These are phyloP conservation scores for Jatropha podagrica DNA, from an alignment of 441 rosid genomes.

Conservation along the genomic window DNA sequence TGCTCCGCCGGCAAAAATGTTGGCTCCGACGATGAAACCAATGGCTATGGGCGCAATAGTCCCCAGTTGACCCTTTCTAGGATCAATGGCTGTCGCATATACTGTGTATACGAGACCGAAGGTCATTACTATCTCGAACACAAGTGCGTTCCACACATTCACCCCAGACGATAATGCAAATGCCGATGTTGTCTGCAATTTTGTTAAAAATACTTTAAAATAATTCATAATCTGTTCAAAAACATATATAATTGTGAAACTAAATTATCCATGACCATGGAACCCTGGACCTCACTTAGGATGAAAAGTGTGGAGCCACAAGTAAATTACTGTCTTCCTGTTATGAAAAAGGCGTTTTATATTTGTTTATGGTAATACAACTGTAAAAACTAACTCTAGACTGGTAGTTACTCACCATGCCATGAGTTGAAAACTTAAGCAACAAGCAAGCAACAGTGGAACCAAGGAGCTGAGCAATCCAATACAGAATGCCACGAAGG, in stretches of 20 bases:
- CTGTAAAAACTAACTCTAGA: background rate
- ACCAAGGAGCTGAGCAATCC: constrained; percentile 73
- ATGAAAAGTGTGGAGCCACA: too few species aligned
- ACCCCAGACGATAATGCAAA: constrained; percentile 61
- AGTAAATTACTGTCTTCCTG: too few species aligned
- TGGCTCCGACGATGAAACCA: constrained; percentile 75
- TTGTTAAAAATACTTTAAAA: too few species aligned
- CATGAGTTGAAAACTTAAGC: constrained; percentile 55
- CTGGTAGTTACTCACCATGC: constrained; percentile 33
- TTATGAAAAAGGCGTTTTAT: too few species aligned
- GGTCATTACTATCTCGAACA: constrained; percentile 77
- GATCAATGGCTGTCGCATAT: constrained; percentile 80
- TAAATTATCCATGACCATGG: too few species aligned
- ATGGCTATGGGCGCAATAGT: constrained; percentile 65
- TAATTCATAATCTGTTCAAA: too few species aligned
- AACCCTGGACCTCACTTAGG: too few species aligned
- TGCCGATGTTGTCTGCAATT: constrained; percentile 45
- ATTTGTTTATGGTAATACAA: too few species aligned
- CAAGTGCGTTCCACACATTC: constrained; percentile 55
- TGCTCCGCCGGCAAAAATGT: constrained; percentile 71
- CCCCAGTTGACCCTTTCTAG: constrained; percentile 60
- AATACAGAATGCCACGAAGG: constrained; percentile 61
- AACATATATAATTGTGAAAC: too few species aligned
- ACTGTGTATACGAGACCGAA: constrained; percentile 74
- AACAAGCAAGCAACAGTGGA: constrained; percentile 65